Conservation (phyloP, 306 rosid genomes). For the Cucurbita pepo region DNA sequence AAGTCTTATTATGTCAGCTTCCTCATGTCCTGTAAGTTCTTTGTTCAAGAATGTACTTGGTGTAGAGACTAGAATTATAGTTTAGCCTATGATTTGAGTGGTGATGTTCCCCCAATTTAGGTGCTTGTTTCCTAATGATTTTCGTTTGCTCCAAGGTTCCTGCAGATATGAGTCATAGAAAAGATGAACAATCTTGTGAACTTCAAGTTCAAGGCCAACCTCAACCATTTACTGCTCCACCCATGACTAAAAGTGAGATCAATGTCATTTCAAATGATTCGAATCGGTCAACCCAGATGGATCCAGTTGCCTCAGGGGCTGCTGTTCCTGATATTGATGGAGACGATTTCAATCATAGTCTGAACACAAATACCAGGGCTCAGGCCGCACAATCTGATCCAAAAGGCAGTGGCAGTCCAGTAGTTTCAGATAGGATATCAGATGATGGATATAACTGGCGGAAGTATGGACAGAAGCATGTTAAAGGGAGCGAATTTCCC, state of each 20-base stretch:
- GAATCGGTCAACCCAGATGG: constrained; percentile 39
- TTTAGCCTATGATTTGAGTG: neutral
- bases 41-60: neutral
- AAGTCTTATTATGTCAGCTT: neutral
- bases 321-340: constrained; percentile 39
- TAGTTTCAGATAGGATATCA: constrained; percentile 36
- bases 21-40: neutral
- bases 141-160: constrained; percentile 54
- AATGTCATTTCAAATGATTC: constrained; percentile 43
- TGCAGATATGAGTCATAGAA: constrained; percentile 38
- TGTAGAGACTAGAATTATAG: neutral
- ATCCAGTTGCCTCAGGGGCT: constrained; percentile 29
- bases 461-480: constrained; percentile 90
- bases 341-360: constrained; percentile 44
- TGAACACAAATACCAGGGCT: constrained; percentile 27
- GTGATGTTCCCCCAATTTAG: neutral
- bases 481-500: constrained; percentile 94
- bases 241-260: constrained; percentile 43
- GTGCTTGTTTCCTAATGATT: constrained; percentile 26
- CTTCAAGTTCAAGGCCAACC: constrained; percentile 34
- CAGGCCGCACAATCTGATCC: constrained; percentile 41
- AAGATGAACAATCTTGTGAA: constrained; percentile 37
- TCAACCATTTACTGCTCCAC: constrained; percentile 35
- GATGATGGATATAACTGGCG: constrained; percentile 98
- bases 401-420: constrained; percentile 40